A percentile compares a stretch with the other conserved stretches of the same genome.
Evolutionary conservation across 768 basidiomycete genomes (phyloP).

Genomic region (Suillus brevipes): DNA sequence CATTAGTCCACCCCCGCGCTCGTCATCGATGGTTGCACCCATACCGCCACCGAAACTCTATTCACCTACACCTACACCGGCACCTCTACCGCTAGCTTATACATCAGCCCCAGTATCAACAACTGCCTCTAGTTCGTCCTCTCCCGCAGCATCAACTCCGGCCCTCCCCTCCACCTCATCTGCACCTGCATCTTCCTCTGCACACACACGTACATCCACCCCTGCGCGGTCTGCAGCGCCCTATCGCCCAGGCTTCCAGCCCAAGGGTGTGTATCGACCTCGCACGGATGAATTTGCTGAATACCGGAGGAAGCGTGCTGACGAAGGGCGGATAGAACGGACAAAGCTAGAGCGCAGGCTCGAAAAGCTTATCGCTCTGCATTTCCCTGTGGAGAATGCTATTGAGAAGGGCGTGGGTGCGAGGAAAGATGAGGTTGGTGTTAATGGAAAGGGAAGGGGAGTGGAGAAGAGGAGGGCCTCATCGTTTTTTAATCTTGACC

Average conservation of each 20-base stretch:
- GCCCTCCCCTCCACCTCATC: conserved; percentile 16
- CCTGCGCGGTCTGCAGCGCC: conserved; percentile 46
- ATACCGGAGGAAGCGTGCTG: conserved; percentile 37
- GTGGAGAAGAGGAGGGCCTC: conserved; percentile 50
- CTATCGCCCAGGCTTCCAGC: conserved; percentile 93
- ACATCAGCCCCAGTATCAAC: conserved; percentile 17
- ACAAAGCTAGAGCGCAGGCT: conserved; percentile 83
- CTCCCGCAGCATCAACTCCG: conserved; percentile 21
- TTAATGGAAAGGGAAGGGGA: conserved; percentile 7
- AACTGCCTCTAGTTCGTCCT: conserved; percentile 15
- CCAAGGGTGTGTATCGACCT: conserved; percentile 76
- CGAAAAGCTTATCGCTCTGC: conserved; percentile 80
- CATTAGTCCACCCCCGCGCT: conserved; percentile 14
- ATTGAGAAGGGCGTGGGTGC: conserved; percentile 13
- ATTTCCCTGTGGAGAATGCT: conserved; percentile 48
- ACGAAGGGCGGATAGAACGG: conserved; percentile 67
- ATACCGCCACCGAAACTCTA: conserved; percentile 17
- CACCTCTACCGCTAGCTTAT: background rate
- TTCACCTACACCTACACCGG: conserved; percentile 10
- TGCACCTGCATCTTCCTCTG: conserved; percentile 23
- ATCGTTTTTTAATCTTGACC: conserved; percentile 72
- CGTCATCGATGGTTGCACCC: conserved; percentile 13
- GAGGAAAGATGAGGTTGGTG: conserved; percentile 16
- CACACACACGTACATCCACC: conserved; percentile 18
- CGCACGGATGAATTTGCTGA: conserved; percentile 80